Conservation (phyloP, 768 basidiomycete species). For the Cystofilobasidium capitatum region DNA sequence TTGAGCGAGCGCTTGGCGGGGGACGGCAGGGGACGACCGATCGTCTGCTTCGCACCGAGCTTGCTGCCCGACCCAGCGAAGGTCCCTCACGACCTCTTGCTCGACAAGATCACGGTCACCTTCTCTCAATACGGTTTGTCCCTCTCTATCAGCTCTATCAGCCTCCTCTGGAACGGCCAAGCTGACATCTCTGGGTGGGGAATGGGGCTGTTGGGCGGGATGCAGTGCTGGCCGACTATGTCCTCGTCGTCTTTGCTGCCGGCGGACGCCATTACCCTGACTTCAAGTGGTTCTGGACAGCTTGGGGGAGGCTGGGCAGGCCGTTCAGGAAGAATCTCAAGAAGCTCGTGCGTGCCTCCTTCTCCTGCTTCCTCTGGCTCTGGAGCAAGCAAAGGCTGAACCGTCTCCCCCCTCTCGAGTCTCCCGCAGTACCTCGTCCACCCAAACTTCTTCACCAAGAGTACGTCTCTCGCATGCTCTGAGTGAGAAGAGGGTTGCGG, state of each 20-base stretch:
- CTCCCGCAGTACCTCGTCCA: slow-evolving; percentile 65
- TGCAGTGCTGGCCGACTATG: slow-evolving; percentile 81
- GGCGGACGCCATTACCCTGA: slow-evolving; percentile 62
- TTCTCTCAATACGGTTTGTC: slow-evolving; percentile 2
- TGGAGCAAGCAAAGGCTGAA: background rate
- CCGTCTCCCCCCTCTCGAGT: no score
- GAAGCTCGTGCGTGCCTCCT: slow-evolving; percentile 50
- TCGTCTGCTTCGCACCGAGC: slow-evolving; percentile 74
- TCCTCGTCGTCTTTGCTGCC: slow-evolving; percentile 75
- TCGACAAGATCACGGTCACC: slow-evolving; percentile 48
- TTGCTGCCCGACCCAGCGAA: slow-evolving; percentile 64
- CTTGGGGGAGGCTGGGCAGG: slow-evolving; percentile 65
- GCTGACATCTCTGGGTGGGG: background rate
- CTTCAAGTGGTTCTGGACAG: slow-evolving; percentile 90
- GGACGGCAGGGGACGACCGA: slow-evolving; percentile 36
- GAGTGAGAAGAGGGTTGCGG: slow-evolving; percentile 22
- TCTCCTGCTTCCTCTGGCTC: background rate
- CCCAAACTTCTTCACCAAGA: slow-evolving; percentile 78
- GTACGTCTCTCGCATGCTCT: slow-evolving; percentile 43
- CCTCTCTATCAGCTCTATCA: slow-evolving; percentile 25
- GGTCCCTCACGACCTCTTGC: slow-evolving; percentile 60
- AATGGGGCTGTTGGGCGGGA: background rate
- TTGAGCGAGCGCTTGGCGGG: slow-evolving; percentile 12
- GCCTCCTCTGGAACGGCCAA: slow-evolving; percentile 56
- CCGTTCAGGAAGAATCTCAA: slow-evolving; percentile 85